phyloP scores from a whole-genome alignment of 805 yeast genomes.

The Zygosaccharomyces bisporus region DNA sequence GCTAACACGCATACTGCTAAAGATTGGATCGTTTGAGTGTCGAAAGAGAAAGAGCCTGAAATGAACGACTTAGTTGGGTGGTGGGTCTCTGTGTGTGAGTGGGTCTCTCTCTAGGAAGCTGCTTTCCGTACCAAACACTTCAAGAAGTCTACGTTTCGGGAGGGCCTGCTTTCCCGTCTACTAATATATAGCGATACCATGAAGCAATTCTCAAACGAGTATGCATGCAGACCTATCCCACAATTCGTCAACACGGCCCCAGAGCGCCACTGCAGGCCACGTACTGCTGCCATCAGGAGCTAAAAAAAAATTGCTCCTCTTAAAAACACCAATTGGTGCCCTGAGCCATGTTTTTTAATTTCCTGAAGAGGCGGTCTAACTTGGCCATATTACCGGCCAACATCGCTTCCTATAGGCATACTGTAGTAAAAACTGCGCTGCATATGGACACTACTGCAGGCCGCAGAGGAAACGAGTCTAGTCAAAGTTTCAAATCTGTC shows the following conservation, averaged over 20 bases:
- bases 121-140: not conserved
- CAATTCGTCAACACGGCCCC: not conserved
- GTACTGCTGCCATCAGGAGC: not conserved
- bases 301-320: not conserved
- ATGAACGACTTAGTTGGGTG: conserved; percentile 19
- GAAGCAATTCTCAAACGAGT: not conserved
- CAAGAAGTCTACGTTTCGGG: not conserved
- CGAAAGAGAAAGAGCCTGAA: conserved; percentile 9
- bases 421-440: not conserved
- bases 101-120: not conserved
- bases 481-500: not conserved
- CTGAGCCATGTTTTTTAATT: not conserved
- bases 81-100: not conserved
- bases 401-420: not conserved
- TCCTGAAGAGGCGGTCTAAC: not conserved
- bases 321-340: not conserved
- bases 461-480: not conserved
- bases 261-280: not conserved
- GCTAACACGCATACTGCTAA: conserved; percentile 45
- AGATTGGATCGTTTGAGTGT: conserved; percentile 7
- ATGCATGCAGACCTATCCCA: not conserved
- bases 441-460: not conserved
- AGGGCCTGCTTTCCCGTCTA: not conserved
- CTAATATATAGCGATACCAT: not conserved
- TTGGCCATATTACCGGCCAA: not conserved